Conservation (phyloP, 805 yeast species). For the Candida stauntonica region DNA sequence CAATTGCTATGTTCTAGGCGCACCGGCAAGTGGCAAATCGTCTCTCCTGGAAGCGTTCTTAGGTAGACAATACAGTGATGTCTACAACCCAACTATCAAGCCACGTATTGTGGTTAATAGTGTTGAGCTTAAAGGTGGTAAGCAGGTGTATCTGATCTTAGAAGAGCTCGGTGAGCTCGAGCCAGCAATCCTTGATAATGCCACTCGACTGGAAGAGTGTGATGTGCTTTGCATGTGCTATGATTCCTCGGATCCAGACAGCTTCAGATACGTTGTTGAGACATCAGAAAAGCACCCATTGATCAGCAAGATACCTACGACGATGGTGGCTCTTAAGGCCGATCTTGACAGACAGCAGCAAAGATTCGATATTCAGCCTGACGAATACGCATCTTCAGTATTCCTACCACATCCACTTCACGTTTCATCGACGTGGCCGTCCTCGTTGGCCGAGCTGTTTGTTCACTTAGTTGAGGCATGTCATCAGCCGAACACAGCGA, state of each 20-base stretch:
- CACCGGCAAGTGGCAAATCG: conserved; percentile 82
- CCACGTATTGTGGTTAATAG: conserved; percentile 86
- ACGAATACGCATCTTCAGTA: conserved; percentile 67
- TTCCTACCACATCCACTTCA: conserved; percentile 80
- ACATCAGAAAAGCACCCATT: conserved; percentile 56
- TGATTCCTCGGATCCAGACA: conserved; percentile 95
- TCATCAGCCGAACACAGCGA: conserved; percentile 66
- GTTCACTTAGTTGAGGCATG: conserved; percentile 89
- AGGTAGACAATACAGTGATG: conserved; percentile 63
- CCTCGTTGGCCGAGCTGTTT: conserved; percentile 79
- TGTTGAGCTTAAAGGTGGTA: conserved; percentile 90
- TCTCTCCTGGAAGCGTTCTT: conserved; percentile 79
- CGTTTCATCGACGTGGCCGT: conserved; percentile 84
- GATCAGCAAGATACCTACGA: conserved; percentile 67
- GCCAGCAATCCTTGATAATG: conserved; percentile 74
- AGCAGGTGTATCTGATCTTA: conserved; percentile 85
- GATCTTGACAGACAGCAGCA: conserved; percentile 96
- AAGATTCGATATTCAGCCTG: conserved; percentile 81
- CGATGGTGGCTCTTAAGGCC: conserved; percentile 90
- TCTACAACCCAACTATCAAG: conserved; percentile 75
- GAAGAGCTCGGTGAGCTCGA: conserved; percentile 90
- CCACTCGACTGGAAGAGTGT: conserved; percentile 67
- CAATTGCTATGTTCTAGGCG: conserved; percentile 85
- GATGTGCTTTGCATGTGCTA: conserved; percentile 88
- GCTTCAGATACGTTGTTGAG: conserved; percentile 77